Evolutionary conservation across 768 basidiomycete genomes (phyloP), one percentile per base, ranked within the genome.

Genomic region (Ramaria rubella): DNA sequence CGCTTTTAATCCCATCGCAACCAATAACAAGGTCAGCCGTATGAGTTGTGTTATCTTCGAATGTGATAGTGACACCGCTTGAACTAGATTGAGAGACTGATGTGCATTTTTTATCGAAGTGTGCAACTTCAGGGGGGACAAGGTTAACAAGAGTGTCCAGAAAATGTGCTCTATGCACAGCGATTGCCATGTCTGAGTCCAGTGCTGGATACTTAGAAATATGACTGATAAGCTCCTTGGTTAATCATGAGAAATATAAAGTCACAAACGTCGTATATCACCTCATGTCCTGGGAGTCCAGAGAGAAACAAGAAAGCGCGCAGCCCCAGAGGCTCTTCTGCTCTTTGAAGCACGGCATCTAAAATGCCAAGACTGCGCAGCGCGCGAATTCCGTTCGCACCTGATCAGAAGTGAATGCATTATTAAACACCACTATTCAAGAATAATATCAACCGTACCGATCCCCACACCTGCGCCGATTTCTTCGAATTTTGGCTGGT

Each of bases 381-480:
- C 1, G 76, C 75, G 15, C 72, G 72, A 7, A 80, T 60, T 6
- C 77, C 77, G 63, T 82, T 82, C 2, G 78, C 73, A 1, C 80
- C 78, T 81, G 38, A n/a, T 9, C 31, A 36, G 21, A 34, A n/a
- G 17, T 14, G 21, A 29, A n/a, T 33, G 17, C 26, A 17, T 29
- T 19, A 38, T 15, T 57, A 21, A 44, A 34, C 31, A n/a, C 9
- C 45, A 49, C 52, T 43, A 48, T 36, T 15, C 23, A 24, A 50
- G 21, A 24, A 48, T 21, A 38, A 17, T 5, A 15, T 59, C 33
- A 53, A n/a, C 23, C 52, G 24, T 50, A 77, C 79, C 80, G 21
- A 82, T 58, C 17, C 73, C 77, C 42, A 83, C 74, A 11, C 79
- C 80, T n/a, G 80, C 79, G 9, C 81, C 81, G 38, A 81, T 70